phyloP scores from a whole-genome alignment of 23 red algal species.

The Gracilaria gracilis region DNA sequence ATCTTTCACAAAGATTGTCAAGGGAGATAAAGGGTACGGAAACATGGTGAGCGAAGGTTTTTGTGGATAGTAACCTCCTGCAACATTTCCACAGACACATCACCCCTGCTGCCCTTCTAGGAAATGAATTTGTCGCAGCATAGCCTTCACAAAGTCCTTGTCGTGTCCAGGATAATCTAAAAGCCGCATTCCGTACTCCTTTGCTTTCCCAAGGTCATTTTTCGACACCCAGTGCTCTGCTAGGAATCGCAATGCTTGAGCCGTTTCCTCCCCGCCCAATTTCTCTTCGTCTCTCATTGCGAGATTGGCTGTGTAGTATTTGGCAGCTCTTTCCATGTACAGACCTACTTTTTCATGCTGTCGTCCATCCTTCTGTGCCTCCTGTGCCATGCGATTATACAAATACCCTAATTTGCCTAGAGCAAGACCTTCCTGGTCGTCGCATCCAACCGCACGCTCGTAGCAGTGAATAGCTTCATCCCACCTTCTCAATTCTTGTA shows the following conservation, averaged over 20 bases:
- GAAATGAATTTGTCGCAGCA: slow-evolving; percentile 64
- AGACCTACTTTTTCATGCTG: slow-evolving; percentile 52
- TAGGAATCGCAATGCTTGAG: slow-evolving; percentile 49
- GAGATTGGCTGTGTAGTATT: slow-evolving; percentile 67
- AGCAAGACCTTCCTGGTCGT: slow-evolving; percentile 65
- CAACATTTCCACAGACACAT: too few species aligned
- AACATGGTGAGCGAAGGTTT: too few species aligned
- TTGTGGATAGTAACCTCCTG: too few species aligned
- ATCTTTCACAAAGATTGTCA: too few species aligned
- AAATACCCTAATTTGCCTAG: slow-evolving; percentile 63
- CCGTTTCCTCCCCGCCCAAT: slow-evolving; percentile 39
- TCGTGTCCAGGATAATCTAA: slow-evolving; percentile 66
- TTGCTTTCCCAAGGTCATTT: slow-evolving; percentile 29
- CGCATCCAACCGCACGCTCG: slow-evolving; percentile 76
- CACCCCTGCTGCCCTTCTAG: background rate
- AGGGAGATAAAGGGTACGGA: too few species aligned
- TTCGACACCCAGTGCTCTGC: slow-evolving; percentile 42
- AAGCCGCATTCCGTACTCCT: slow-evolving; percentile 59
- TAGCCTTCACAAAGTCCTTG: slow-evolving; percentile 63
- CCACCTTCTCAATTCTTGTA: slow-evolving; percentile 77
- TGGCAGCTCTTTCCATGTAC: slow-evolving; percentile 50
- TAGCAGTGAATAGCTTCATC: slow-evolving; percentile 82
- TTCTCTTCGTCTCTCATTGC: slow-evolving; percentile 51
- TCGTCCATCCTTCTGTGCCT: slow-evolving; percentile 40
- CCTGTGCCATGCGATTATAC: slow-evolving; percentile 71